Conservation (phyloP, 768 basidiomycete species). For the Paxillus involutus region DNA sequence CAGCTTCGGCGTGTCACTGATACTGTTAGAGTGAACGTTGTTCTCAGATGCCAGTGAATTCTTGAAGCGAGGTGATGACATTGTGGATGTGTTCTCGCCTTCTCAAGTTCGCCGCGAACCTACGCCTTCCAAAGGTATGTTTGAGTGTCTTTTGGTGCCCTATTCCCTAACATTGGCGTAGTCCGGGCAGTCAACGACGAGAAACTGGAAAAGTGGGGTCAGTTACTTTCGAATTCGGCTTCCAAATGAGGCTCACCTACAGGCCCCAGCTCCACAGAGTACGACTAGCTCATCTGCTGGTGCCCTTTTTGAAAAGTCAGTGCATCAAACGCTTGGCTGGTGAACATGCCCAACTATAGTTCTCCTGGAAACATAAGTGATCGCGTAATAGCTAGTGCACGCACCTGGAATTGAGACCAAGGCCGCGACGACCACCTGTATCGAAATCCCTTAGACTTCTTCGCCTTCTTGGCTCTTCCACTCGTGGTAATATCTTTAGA, state of each 20-base stretch:
- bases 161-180: too few species aligned
- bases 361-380: not conserved
- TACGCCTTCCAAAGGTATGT: too few species aligned
- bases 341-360: not conserved
- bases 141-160: too few species aligned
- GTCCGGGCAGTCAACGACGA: too few species aligned
- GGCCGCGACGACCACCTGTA: not conserved
- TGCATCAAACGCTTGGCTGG: constrained; percentile 12
- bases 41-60: too few species aligned
- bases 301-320: constrained; percentile 3
- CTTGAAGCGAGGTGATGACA: too few species aligned
- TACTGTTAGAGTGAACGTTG: too few species aligned
- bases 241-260: not conserved
- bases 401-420: not conserved
- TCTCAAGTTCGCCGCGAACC: not conserved
- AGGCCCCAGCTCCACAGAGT: not conserved
- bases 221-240: too few species aligned
- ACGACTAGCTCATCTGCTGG: not conserved
- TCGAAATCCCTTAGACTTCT: not conserved
- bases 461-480: too few species aligned
- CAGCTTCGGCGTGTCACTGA: not conserved
- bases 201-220: too few species aligned
- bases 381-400: not conserved
- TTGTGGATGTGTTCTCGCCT: too few species aligned
- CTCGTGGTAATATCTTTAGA: too few species aligned